These are phyloP conservation scores for Poa pratensis DNA, from an alignment of 176 grass and related monocot genomes.

Conservation along the genomic window DNA sequence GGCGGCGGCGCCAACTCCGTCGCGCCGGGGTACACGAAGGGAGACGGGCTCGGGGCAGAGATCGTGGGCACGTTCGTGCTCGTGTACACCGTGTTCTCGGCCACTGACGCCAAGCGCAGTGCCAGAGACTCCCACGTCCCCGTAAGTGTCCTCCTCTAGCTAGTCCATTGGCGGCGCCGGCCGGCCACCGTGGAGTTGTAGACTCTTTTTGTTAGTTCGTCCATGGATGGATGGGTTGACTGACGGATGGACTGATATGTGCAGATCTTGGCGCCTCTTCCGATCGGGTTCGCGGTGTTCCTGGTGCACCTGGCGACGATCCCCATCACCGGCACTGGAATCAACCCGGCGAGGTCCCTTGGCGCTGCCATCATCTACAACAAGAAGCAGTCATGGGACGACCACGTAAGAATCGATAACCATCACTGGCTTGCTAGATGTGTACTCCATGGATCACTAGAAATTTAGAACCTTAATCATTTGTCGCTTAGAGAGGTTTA, in stretches of 20 bases:
- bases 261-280: constrained; percentile 81
- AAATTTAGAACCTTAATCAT: no score
- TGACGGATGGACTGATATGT: not conserved
- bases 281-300: constrained; percentile 91
- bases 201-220: not conserved
- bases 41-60: constrained; percentile 70
- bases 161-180: no score
- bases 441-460: no score
- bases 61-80: constrained; percentile 85
- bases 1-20: constrained; percentile 86
- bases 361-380: constrained; percentile 92
- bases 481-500: not conserved
- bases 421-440: not conserved
- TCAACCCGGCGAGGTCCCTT: constrained; percentile 84
- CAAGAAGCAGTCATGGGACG: constrained; percentile 67
- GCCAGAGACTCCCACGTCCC: constrained; percentile 89
- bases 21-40: constrained; percentile 64
- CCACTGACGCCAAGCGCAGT: constrained; percentile 86
- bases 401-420: constrained; percentile 54
- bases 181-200: no score
- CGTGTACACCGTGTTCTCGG: constrained; percentile 89
- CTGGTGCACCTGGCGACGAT: constrained; percentile 93
- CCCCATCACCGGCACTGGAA: constrained; percentile 92
- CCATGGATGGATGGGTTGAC: not conserved
- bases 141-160: not conserved